Conservation (phyloP, 257 asterid genomes). For the Fraxinus pennsylvanica region DNA sequence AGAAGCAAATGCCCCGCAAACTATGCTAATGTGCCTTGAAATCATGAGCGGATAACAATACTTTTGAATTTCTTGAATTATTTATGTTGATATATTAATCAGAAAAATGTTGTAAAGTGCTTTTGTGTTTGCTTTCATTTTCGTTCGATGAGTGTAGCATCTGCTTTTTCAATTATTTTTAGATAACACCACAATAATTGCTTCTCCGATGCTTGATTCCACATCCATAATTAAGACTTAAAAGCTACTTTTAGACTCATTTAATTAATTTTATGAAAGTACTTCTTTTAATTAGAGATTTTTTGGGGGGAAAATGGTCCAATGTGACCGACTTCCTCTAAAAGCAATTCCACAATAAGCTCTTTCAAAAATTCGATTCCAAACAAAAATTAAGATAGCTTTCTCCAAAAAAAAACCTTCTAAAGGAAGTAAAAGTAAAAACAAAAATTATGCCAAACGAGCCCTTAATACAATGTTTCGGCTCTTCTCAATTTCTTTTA, state of each 20-base stretch:
- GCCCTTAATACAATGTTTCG: conserved; percentile 3
- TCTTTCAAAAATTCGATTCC: no score
- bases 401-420: no score
- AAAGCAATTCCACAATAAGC: no score
- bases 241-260: no score
- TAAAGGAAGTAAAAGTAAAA: no score
- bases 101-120: conserved; percentile 51
- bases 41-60: conserved; percentile 47
- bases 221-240: neutral
- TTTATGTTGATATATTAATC: conserved; percentile 37
- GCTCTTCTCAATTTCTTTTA: neutral
- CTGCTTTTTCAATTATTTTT: conserved; percentile 41
- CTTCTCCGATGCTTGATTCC: conserved; percentile 32
- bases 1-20: conserved; percentile 21
- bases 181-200: conserved; percentile 42
- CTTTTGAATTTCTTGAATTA: conserved; percentile 42
- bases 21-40: conserved; percentile 48
- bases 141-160: conserved; percentile 44
- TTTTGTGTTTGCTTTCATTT: conserved; percentile 66
- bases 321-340: no score
- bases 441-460: no score
- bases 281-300: no score
- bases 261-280: no score
- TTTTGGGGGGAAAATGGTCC: no score
- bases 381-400: no score